A percentile compares a stretch with the other conserved stretches of the same genome.
Conservation (phyloP, 768 basidiomycete genomes). For the Leccinum longicurvipes region DNA sequence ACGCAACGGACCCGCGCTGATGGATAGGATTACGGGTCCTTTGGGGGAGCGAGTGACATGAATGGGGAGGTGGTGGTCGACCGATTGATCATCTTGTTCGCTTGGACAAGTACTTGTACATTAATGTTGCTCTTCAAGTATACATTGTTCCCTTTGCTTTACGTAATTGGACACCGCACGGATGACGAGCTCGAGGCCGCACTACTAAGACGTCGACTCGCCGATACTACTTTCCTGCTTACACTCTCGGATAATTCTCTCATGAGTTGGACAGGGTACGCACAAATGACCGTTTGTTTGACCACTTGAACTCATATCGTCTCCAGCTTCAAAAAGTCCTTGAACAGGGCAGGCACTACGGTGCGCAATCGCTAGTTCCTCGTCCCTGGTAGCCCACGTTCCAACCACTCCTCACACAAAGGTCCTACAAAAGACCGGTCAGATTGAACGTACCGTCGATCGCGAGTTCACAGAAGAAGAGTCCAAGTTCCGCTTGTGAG, state of each 20-base stretch:
- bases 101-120: neutral
- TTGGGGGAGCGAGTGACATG: conserved; percentile 21
- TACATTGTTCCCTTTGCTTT: neutral
- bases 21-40: conserved; percentile 16
- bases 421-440: conserved; percentile 97
- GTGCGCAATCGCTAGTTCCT: conserved; percentile 39
- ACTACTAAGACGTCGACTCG: neutral
- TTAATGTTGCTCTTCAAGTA: too few relatives aligned
- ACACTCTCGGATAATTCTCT: neutral
- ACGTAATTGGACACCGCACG: conserved; percentile 12
- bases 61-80: conserved; percentile 2
- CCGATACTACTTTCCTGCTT: neutral
- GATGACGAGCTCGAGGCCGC: too few relatives aligned
- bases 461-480: conserved; percentile 92
- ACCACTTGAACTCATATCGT: neutral
- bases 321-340: conserved; percentile 85
- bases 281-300: neutral
- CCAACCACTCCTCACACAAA: conserved; percentile 28
- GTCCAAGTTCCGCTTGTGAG: conserved; percentile 84
- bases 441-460: conserved; percentile 94
- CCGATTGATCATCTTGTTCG: neutral
- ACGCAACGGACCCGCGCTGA: conserved; percentile 17
- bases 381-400: conserved; percentile 1
- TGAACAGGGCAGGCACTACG: conserved; percentile 89
- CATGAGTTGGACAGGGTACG: conserved; percentile 60